Percentiles rank a stretch among this genome's conserved stretches.
Evolutionary conservation across 495 filamentous ascomycete genomes (phyloP).

Genomic region (Xylaria flabelliformis): DNA sequence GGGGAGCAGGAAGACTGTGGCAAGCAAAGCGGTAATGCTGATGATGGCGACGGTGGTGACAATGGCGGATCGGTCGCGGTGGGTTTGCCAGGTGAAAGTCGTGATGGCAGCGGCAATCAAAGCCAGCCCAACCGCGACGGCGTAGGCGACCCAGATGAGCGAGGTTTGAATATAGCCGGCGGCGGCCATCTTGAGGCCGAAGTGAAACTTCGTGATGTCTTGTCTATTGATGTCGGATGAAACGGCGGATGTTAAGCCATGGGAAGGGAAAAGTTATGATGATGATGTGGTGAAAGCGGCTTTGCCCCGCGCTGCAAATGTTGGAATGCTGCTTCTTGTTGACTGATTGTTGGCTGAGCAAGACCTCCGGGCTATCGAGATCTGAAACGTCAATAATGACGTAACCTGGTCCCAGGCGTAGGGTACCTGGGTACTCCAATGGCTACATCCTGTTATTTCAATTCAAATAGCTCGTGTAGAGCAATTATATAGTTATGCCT

Average conservation of each 20-base stretch:
- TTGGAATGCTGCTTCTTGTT: constrained; percentile 22
- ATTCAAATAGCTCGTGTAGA: not conserved
- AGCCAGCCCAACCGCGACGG: constrained; percentile 73
- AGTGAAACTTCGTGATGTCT: not conserved
- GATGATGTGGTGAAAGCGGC: not conserved
- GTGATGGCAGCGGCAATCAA: constrained; percentile 78
- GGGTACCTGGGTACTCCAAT: too few species aligned
- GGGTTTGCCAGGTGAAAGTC: constrained; percentile 84
- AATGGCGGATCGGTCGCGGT: constrained; percentile 79
- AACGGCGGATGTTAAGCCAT: not conserved
- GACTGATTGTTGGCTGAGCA: constrained; percentile 5
- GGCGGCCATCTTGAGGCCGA: constrained; percentile 58
- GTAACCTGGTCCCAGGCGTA: not conserved
- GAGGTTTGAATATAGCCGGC: constrained; percentile 74
- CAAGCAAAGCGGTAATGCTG: constrained; percentile 83
- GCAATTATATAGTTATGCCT: not conserved
- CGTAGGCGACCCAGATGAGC: constrained; percentile 93
- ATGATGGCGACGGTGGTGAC: constrained; percentile 85
- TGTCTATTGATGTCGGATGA: not conserved
- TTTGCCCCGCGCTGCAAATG: constrained; percentile 9
- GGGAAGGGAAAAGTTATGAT: not conserved
- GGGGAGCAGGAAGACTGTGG: constrained; percentile 89
- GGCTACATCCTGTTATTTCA: not conserved
- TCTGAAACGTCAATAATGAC: constrained; percentile 23
- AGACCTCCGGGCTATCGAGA: not conserved